Base-by-base conservation (phyloP, 1,139 yeast species). In the Saccharomycopsis crataegensis region DNA sequence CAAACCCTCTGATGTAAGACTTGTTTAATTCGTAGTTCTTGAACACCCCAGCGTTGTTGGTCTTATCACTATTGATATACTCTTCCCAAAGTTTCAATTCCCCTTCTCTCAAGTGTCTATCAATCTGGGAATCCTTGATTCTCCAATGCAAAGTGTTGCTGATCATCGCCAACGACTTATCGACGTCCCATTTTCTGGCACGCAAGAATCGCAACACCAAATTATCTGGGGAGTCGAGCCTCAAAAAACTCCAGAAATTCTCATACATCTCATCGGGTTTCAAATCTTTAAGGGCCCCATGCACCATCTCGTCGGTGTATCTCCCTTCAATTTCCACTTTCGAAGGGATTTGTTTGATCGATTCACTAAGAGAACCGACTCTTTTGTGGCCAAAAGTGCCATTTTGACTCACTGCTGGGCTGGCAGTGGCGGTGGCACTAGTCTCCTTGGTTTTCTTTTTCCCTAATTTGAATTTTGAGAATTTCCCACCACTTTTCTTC, bases 121-220 rank as follows among this genome's bases (percentile, higher is more conserved):
- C 89, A 44, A 83, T 84, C 7, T 78, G 73, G 56, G 74, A 73
- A 55, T 77, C 82, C 43, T 74, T 71, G 11, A 69, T 58, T 64
- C 95, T 78, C 95, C 96, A 89, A 59, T 77, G 74, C 61, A 88
- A 67, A 31, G 91, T 80, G 49, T 75, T 70, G 8, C 84, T 77
- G 52, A 83, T 64, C 94, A 86, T 86, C n/a, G 74, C 72, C 46
- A 84, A 62, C 0, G 88, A 73, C 59, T 78, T 78, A 59, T 77
- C 80, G 14, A 79, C 74, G 61, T 84, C 78, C 82, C 86, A 83
- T 65, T 86, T 86, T 64, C 93, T 76, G 14, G 94, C 94, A 56
- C 89, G 73, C 34, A 83, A 65, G 64, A 82, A 86, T 61, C 94
- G 74, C 57, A 86, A 70, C 43, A 86, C 57, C 55, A 82, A 66